Base-by-base conservation (phyloP, 2,329 filamentous ascomycete genomes). In the Cladosporium oxysporum region DNA sequence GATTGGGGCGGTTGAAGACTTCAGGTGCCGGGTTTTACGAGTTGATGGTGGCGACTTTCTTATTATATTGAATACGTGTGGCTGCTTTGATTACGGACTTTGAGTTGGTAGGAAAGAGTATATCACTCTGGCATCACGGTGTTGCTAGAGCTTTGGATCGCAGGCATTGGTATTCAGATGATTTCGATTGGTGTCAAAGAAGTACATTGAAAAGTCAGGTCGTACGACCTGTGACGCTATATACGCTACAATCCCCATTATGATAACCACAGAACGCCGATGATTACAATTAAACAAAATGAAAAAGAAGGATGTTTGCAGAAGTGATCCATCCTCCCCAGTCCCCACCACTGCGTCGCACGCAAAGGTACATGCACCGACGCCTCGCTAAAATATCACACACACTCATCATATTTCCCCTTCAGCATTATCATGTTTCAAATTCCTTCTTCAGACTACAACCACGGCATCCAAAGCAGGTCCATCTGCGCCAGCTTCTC, bases 401-500 rank as follows among this genome's bases (percentile, higher is more conserved):
- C 29, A 33, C 18, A 2, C 52, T 11, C 37, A 47, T 59, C 50
- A 33, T 29, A n/a, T 53, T n/a, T n/a, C 26, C 23, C 21, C n/a
- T 59, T 16, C 23, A 59, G 5, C 29, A 59, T 35, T 4, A 16
- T n/a, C 31, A n/a, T 10, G n/a, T n/a, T 8, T 21, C 23, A 26
- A 21, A 18, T 4, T 33, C 5, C 37, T 14, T 41, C 33, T 16
- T 41, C 31, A 26, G 12, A 44, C 49, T 57, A 98, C 75, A 98
- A 82, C 82, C 96, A 99, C 28, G 92, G 90, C 94, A 98, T 98
- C 93, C 95, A 99, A 72, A 99, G 81, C 66, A 93, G 89, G 83
- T 99, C 95, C 74, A 91, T 93, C 79, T 91, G 87, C 53, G 91
- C 90, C 79, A 99, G 79, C 77, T 95, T 93, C 81, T 91, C 88